Evolutionary conservation across 768 basidiomycete genomes (phyloP).

Genomic region (Amanita rubescens): DNA sequence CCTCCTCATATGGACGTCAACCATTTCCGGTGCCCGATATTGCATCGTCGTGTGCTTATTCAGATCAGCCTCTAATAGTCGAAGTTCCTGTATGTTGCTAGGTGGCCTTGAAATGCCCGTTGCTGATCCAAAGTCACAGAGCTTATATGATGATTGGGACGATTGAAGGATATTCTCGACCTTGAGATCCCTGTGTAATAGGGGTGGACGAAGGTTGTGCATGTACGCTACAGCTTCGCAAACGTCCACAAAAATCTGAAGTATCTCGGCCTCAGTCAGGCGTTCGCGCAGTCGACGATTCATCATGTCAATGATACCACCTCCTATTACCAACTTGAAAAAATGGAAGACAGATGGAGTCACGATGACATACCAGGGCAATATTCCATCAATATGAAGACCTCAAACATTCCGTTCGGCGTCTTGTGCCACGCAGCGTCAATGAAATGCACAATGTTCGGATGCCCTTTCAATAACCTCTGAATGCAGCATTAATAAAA

Average conservation of each 20-base stretch:
- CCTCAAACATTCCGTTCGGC: constrained; percentile 82
- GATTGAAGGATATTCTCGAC: constrained; percentile 98
- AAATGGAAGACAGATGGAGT: neutral
- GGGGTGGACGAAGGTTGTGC: constrained; percentile 86
- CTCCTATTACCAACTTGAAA: constrained; percentile 43
- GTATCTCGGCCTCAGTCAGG: constrained; percentile 90
- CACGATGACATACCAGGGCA: constrained; percentile 60
- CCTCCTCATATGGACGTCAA: constrained; percentile 78
- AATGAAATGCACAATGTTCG: constrained; percentile 93
- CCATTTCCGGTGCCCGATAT: constrained; percentile 98
- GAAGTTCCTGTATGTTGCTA: constrained; percentile 73
- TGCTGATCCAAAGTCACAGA: constrained; percentile 97
- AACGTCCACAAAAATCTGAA: constrained; percentile 96
- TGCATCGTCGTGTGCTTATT: constrained; percentile 95
- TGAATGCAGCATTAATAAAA: constrained; percentile 32
- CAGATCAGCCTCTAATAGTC: constrained; percentile 82
- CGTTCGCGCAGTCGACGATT: constrained; percentile 93
- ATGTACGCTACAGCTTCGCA: constrained; percentile 96
- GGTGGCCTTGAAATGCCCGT: constrained; percentile 72
- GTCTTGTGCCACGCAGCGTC: constrained; percentile 89
- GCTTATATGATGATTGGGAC: constrained; percentile 76
- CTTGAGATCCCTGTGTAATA: constrained; percentile 96
- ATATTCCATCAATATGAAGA: constrained; percentile 99
- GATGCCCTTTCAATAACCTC: constrained; percentile 88
- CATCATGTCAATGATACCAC: constrained; percentile 99